Conservation (phyloP, 805 yeast species). For the Kazachstania viticola region DNA sequence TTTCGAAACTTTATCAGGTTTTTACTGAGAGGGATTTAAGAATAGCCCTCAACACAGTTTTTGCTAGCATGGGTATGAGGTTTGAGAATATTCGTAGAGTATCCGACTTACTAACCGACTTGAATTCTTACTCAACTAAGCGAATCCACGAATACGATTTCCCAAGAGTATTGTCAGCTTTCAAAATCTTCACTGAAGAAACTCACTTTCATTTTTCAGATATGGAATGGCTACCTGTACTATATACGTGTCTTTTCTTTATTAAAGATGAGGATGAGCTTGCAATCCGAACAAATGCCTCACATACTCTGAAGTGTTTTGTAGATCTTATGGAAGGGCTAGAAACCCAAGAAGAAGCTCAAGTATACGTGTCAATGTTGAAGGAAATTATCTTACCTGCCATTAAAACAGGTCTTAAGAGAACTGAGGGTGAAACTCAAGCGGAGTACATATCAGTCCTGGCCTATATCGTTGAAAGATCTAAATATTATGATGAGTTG, state of each 20-base stretch:
- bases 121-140: slow-evolving; percentile 56
- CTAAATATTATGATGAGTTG: slow-evolving; percentile 38
- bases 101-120: slow-evolving; percentile 42
- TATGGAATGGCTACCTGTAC: slow-evolving; percentile 68
- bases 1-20: slow-evolving; percentile 47
- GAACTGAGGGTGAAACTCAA: slow-evolving; percentile 47
- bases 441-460: slow-evolving; percentile 60
- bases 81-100: slow-evolving; percentile 35
- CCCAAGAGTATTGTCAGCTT: slow-evolving; percentile 60
- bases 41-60: slow-evolving; percentile 45
- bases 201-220: slow-evolving; percentile 34
- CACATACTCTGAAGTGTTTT: slow-evolving; percentile 50
- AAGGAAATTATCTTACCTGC: slow-evolving; percentile 51
- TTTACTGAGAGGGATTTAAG: slow-evolving; percentile 56
- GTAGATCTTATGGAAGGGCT: slow-evolving; percentile 38
- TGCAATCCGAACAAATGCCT: slow-evolving; percentile 68
- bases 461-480: slow-evolving; percentile 44
- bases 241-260: slow-evolving; percentile 56
- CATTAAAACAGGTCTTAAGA: slow-evolving; percentile 55
- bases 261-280: slow-evolving; percentile 71
- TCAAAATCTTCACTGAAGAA: slow-evolving; percentile 48
- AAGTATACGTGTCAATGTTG: slow-evolving; percentile 28
- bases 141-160: slow-evolving; percentile 70
- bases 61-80: slow-evolving; percentile 44
- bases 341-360: slow-evolving; percentile 10